Conservation (phyloP, 1,284 basidiomycete genomes). For the Microbotryomycetes sp. region DNA sequence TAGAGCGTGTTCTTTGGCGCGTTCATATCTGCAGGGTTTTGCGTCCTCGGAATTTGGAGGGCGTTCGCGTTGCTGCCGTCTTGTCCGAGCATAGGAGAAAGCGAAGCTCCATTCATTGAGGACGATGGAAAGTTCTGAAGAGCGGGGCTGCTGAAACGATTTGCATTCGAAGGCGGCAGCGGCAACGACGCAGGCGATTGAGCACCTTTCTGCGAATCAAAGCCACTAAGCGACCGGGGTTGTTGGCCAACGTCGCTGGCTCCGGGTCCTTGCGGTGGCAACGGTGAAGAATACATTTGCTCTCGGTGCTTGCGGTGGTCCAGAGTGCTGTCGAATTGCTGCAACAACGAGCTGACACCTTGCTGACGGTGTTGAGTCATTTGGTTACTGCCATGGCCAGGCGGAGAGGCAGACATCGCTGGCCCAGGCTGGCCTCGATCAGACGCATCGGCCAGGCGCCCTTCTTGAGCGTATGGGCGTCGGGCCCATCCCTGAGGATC, state of each 20-base stretch:
- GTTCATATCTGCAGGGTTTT: slow-evolving; percentile 31
- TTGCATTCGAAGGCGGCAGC: not conserved
- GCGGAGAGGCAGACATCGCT: not conserved
- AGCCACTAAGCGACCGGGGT: no score
- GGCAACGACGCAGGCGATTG: not conserved
- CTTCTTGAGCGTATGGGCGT: not conserved
- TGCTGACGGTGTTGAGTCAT: slow-evolving; percentile 6
- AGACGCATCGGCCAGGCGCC: not conserved
- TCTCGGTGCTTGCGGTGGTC: not conserved
- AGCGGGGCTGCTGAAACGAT: not conserved
- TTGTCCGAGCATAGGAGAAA: not conserved
- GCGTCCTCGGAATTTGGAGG: slow-evolving; percentile 10
- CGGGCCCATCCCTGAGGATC: not conserved
- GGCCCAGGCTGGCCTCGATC: not conserved
- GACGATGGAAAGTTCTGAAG: not conserved
- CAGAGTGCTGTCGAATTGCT: slow-evolving; percentile 12
- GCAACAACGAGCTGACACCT: slow-evolving; percentile 4
- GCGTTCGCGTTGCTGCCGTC: not conserved
- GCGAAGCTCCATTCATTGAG: not conserved
- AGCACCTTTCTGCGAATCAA: no score
- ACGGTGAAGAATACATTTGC: no score
- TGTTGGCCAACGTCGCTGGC: no score
- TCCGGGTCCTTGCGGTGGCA: no score
- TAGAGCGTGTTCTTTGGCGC: slow-evolving; percentile 59
- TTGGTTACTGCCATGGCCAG: not conserved